Base-by-base conservation (phyloP, 2,329 filamentous ascomycete species). In the Cladosporium sp. region DNA sequence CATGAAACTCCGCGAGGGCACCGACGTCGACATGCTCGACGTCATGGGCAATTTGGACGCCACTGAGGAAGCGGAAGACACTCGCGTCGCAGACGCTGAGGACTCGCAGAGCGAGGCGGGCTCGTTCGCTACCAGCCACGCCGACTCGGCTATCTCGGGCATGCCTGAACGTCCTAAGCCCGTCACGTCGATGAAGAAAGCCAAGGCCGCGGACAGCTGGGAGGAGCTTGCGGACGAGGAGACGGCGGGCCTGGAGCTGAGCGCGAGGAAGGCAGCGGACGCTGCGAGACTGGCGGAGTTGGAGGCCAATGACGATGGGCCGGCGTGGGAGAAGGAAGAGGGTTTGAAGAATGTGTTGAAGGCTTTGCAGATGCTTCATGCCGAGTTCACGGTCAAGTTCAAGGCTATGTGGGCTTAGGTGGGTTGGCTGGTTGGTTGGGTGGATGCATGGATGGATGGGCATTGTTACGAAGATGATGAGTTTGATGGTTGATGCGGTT, bases 341-440 rank as follows among this genome's bases (percentile, higher is more conserved):
- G 54, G 54, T 8, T 24, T 57, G 13, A 49, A 51, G 45, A 57
- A 57, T 51, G 54, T 57, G 15, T 28, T 57, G 20, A 57, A 57
- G 54, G 54, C 54, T 36, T 15, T 57, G 54, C 54, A 57, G 44
- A 5, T 57, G 45, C 47, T 57, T 35, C 54, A 57, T 15, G 45
- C 45, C n/a, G 54, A 83, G 57, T 89, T 88, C 68, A 80, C 86
- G 61, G 75, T 77, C 44, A 89, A 86, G 74, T 88, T 89, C 71
- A 77, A 68, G 66, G 80, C 79, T 64, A 79, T 81, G 65, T 85
- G 83, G 81, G 80, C 83, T 68, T 57, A 55, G 34, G 40, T 32
- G 3, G 3, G 28, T 3, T 32, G 15, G 15, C 15, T 10, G 19
- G 20, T 22, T 28, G 20, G 28, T 32, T 32, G 4, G 28, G 3